These are phyloP conservation scores for Guadua angustifolia DNA, from an alignment of 176 grass and related monocot species.

Conservation along the genomic window DNA sequence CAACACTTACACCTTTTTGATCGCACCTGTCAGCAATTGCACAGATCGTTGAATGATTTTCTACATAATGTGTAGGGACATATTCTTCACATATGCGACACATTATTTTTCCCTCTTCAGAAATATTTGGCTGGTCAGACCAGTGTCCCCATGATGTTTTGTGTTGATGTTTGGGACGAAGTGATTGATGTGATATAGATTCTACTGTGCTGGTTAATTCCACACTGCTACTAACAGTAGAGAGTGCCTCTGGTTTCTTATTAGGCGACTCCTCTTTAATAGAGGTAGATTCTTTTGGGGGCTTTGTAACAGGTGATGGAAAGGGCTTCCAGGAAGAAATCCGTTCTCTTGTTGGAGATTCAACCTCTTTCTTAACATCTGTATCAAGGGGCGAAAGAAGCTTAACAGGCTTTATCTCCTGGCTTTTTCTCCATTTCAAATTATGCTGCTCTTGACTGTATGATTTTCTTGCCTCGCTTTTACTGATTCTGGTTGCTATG, in stretches of 20 bases:
- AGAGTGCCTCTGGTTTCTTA: conserved; percentile 53
- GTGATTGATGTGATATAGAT: conserved; percentile 59
- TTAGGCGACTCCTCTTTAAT: conserved; percentile 42
- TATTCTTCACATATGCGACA: conserved; percentile 99
- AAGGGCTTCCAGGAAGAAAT: conserved; percentile 89
- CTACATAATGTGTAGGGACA: conserved; percentile 91
- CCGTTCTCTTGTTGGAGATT: conserved; percentile 71
- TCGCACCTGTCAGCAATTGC: conserved; percentile 95
- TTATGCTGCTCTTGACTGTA: conserved; percentile 96
- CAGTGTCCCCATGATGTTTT: conserved; percentile 90
- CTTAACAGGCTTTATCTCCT: conserved; percentile 90
- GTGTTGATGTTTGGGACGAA: conserved; percentile 75
- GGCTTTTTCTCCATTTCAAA: conserved; percentile 97
- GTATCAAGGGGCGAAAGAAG: conserved; percentile 59
- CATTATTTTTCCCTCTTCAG: conserved; percentile 99
- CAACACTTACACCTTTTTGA: conserved; percentile 92
- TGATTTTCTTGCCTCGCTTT: conserved; percentile 78
- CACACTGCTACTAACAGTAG: conserved; percentile 47
- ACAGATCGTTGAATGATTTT: conserved; percentile 89
- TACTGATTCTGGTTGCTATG: conserved; percentile 49
- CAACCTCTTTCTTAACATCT: conserved; percentile 62
- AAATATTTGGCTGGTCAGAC: conserved; percentile 89
- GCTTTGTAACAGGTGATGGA: conserved; percentile 60
- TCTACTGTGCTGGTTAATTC: conserved; percentile 68
- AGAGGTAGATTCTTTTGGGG: conserved; percentile 54